Conservation (phyloP, 805 yeast genomes). For the Ogataea salicorniae region DNA sequence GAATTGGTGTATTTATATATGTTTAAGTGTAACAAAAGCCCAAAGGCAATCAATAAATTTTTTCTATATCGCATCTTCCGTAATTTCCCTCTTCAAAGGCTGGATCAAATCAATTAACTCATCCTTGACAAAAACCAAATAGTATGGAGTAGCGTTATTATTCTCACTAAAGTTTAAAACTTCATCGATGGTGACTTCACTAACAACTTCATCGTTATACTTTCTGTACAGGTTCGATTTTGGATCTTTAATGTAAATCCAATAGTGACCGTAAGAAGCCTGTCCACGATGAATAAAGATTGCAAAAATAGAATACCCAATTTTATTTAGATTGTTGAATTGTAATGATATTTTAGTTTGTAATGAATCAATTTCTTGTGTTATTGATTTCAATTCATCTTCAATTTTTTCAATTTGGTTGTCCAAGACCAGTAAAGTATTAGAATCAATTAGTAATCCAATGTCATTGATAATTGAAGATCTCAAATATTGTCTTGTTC, state of each 20-base stretch:
- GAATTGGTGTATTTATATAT: no score
- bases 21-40: background rate
- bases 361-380: slow-evolving; percentile 38
- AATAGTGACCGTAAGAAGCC: slow-evolving; percentile 94
- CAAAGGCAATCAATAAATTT: background rate
- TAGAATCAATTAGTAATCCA: slow-evolving; percentile 36
- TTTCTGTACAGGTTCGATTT: slow-evolving; percentile 67
- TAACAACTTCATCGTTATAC: slow-evolving; percentile 93
- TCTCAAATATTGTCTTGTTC: slow-evolving; percentile 54
- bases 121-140: slow-evolving; percentile 74
- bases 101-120: slow-evolving; percentile 53
- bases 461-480: slow-evolving; percentile 33
- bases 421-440: slow-evolving; percentile 44
- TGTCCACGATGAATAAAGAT: slow-evolving; percentile 94
- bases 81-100: slow-evolving; percentile 53
- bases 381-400: slow-evolving; percentile 35
- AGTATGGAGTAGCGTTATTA: slow-evolving; percentile 92
- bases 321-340: slow-evolving; percentile 52
- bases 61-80: background rate
- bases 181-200: slow-evolving; percentile 64
- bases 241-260: slow-evolving; percentile 87
- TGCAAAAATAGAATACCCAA: slow-evolving; percentile 83
- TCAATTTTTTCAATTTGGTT: slow-evolving; percentile 43
- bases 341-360: slow-evolving; percentile 50
- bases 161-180: slow-evolving; percentile 61